Evolutionary conservation across 176 grass and related monocot genomes (phyloP).

Genomic region (Canna indica): DNA sequence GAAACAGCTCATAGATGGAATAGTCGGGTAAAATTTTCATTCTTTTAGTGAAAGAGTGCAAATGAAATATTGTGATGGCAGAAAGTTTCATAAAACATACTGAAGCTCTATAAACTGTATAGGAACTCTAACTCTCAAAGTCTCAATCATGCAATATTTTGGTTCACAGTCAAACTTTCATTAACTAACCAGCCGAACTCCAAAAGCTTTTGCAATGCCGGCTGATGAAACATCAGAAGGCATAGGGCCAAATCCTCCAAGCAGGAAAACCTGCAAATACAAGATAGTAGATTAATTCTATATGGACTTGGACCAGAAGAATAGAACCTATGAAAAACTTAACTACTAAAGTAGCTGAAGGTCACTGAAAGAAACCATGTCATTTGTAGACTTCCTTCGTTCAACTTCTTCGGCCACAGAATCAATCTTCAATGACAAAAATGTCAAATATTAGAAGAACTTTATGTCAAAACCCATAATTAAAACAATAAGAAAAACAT

Average conservation of each 20-base stretch:
- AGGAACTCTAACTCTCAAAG: background rate
- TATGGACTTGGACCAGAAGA: background rate
- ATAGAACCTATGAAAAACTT: slow-evolving; percentile 10
- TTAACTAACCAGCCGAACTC: slow-evolving; percentile 73
- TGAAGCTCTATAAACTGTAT: background rate
- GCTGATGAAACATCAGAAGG: slow-evolving; percentile 84
- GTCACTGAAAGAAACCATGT: slow-evolving; percentile 46
- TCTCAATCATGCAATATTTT: background rate
- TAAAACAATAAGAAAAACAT: background rate
- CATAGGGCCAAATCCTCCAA: slow-evolving; percentile 91
- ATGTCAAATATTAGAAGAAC: background rate
- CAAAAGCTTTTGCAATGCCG: slow-evolving; percentile 96
- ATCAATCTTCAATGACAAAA: slow-evolving; percentile 48
- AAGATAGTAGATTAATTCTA: slow-evolving; percentile 10
- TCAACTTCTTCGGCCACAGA: slow-evolving; percentile 89
- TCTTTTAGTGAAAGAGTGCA: background rate
- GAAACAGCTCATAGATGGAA: background rate
- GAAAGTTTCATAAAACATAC: background rate
- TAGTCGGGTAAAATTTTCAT: background rate
- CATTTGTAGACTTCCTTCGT: slow-evolving; percentile 53
- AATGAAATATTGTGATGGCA: background rate
- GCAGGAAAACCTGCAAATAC: slow-evolving; percentile 68
- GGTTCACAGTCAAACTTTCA: background rate
- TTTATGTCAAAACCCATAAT: background rate
- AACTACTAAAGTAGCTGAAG: background rate